Conservation (phyloP, 2,329 filamentous ascomycete species). For the Ophiocordyceps sinensis region DNA sequence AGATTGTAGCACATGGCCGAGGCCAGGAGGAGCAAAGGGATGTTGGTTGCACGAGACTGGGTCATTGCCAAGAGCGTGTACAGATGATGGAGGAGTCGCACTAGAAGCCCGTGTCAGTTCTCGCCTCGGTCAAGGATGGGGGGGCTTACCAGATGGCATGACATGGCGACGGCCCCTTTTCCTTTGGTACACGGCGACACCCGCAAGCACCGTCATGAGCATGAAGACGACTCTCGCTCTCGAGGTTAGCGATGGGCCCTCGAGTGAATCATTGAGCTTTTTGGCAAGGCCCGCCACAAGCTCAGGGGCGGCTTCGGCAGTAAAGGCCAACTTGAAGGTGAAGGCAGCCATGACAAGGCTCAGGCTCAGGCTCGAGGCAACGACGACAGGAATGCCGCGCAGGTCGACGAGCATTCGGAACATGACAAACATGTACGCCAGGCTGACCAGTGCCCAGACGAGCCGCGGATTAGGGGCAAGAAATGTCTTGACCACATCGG, state of each 20-base stretch:
- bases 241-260: conserved; percentile 29
- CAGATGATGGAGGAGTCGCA: conserved; percentile 48
- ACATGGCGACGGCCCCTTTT: conserved; percentile 12
- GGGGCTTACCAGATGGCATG: conserved; percentile 14
- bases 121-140: neutral
- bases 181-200: conserved; percentile 24
- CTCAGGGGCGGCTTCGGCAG: conserved; percentile 76
- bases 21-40: conserved; percentile 71
- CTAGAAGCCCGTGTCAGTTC: conserved; percentile 7
- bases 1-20: conserved; percentile 41
- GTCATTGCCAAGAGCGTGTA: conserved; percentile 70
- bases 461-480: conserved; percentile 47
- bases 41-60: conserved; percentile 72
- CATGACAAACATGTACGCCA: conserved; percentile 51
- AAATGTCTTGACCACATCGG: conserved; percentile 68
- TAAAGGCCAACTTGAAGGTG: conserved; percentile 83
- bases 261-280: conserved; percentile 23
- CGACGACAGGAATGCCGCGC: conserved; percentile 23
- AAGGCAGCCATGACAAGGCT: conserved; percentile 42
- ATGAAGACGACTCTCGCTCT: conserved; percentile 36
- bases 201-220: conserved; percentile 24
- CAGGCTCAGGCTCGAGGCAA: conserved; percentile 25
- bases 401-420: conserved; percentile 28
- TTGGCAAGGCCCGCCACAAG: conserved; percentile 40
- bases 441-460: conserved; percentile 61